A percentile compares a stretch with the other conserved stretches of the same genome.
These are phyloP conservation scores for Oryza coarctata DNA, from an alignment of 176 grass and related monocot species.

Conservation along the genomic window DNA sequence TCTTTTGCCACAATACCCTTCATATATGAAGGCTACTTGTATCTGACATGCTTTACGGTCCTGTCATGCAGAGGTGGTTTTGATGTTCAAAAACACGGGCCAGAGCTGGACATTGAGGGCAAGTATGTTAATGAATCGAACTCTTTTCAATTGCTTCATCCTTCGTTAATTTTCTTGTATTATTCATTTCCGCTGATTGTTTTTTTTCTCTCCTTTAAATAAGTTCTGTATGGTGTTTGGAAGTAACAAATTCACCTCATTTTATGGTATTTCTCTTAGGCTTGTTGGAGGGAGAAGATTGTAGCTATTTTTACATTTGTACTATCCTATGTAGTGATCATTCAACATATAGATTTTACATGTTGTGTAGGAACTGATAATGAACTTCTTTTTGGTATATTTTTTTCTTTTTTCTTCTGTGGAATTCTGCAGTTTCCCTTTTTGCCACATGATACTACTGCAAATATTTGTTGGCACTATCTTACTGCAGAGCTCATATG, in stretches of 20 bases:
- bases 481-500: conserved; percentile 37
- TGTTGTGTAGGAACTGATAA: conserved; percentile 11
- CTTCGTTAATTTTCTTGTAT: conserved; percentile 11
- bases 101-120: conserved; percentile 68
- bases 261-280: background rate
- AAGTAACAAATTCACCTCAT: background rate
- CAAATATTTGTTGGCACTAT: conserved; percentile 26
- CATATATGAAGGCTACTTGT: background rate
- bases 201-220: background rate
- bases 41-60: background rate
- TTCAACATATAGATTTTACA: conserved; percentile 8
- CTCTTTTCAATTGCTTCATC: background rate
- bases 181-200: background rate
- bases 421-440: background rate
- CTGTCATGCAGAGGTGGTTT: conserved; percentile 60
- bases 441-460: background rate
- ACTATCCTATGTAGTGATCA: background rate
- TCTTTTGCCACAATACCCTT: conserved; percentile 6
- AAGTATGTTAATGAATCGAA: conserved; percentile 32
- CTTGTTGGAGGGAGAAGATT: conserved; percentile 6
- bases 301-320: background rate
- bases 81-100: conserved; percentile 54
- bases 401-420: background rate
- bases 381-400: conserved; percentile 6
- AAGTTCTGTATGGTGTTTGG: background rate